phyloP scores from a whole-genome alignment of 108 stramenopile genomes.

The Cyclotella sp. region DNA sequence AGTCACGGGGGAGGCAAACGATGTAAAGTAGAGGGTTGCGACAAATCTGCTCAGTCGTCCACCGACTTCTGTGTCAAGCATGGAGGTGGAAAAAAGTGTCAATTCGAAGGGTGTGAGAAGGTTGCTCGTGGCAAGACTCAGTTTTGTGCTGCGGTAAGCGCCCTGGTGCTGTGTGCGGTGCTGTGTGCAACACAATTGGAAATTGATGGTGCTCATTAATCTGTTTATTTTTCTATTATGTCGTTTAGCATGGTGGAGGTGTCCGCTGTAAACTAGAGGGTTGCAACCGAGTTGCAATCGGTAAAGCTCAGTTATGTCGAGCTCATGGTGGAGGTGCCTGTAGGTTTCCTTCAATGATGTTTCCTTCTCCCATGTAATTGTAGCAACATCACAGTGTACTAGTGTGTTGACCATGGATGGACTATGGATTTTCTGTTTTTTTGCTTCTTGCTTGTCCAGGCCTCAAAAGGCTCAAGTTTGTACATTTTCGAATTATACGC shows the following conservation, averaged over 20 bases:
- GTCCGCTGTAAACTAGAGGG: slow-evolving; percentile 93
- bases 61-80: slow-evolving; percentile 97
- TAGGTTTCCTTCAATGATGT: neutral
- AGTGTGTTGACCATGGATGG: too few species aligned
- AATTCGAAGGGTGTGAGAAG: slow-evolving; percentile 75
- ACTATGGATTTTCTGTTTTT: too few species aligned
- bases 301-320: slow-evolving; percentile 92
- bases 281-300: slow-evolving; percentile 95
- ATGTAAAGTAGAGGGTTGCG: slow-evolving; percentile 87
- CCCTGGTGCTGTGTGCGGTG: neutral
- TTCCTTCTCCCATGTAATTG: too few species aligned
- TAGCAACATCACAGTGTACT: too few species aligned
- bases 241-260: slow-evolving; percentile 91
- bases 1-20: slow-evolving; percentile 97
- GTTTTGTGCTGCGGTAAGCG: slow-evolving; percentile 83
- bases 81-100: slow-evolving; percentile 97
- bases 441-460: too few species aligned
- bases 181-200: neutral
- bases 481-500: too few species aligned
- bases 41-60: slow-evolving; percentile 94
- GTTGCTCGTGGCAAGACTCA: slow-evolving; percentile 87
- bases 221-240: neutral
- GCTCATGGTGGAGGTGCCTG: slow-evolving; percentile 88
- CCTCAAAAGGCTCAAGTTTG: too few species aligned
- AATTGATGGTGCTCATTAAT: neutral